Conservation (phyloP, 2,329 filamentous ascomycete species). For the Endoconidiophora polonica region DNA sequence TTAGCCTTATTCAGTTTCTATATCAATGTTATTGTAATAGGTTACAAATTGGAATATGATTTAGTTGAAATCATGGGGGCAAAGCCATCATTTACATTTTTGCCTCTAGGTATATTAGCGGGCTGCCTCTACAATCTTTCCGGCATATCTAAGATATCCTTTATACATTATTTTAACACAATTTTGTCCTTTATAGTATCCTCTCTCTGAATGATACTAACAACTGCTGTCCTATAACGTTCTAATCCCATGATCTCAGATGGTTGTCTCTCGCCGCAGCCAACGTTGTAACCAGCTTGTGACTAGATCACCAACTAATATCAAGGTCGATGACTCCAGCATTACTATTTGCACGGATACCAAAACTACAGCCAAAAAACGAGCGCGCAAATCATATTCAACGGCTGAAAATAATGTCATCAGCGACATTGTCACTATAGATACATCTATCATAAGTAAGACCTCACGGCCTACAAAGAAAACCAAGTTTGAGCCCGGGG, state of each 20-base stretch:
- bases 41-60: no score
- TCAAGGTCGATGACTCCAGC: neutral
- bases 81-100: neutral
- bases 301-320: neutral
- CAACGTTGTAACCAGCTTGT: neutral
- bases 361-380: neutral
- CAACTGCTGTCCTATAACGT: neutral
- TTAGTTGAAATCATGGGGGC: no score
- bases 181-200: no score
- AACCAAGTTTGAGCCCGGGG: neutral
- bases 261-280: conserved; percentile 1
- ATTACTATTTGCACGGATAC: neutral
- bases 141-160: no score
- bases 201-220: no score
- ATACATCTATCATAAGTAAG: neutral
- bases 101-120: conserved; percentile 1
- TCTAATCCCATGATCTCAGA: neutral
- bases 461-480: neutral
- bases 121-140: neutral
- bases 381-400: neutral
- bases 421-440: neutral
- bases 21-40: no score
- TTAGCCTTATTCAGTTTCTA: no score
- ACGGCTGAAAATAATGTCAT: neutral
- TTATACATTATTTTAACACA: no score